Evolutionary conservation across 2,329 filamentous ascomycete genomes (phyloP).

Genomic region (Diaporthe sp.): DNA sequence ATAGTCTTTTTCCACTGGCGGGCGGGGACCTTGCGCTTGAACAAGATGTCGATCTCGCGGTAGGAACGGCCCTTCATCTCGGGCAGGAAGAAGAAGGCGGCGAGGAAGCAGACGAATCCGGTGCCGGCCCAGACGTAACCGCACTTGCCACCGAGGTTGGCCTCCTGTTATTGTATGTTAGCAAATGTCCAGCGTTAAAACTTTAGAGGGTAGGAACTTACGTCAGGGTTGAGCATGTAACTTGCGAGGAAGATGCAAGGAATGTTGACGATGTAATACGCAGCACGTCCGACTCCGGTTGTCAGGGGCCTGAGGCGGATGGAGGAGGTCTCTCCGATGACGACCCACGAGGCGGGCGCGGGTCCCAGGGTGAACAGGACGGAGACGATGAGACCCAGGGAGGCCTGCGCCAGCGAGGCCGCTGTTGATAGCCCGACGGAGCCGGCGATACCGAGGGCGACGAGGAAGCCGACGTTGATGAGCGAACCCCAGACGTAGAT

Average conservation of each 20-base stretch:
- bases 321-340: conserved; percentile 76
- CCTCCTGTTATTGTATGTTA: conserved; percentile 57
- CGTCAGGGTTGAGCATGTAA: conserved; percentile 71
- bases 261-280: conserved; percentile 75
- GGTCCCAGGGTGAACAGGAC: conserved; percentile 74
- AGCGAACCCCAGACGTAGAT: conserved; percentile 74
- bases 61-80: conserved; percentile 71
- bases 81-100: conserved; percentile 63
- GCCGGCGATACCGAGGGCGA: conserved; percentile 71
- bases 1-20: conserved; percentile 68
- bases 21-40: conserved; percentile 66
- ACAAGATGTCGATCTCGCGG: conserved; percentile 74
- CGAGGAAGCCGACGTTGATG: conserved; percentile 66
- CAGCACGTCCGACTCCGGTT: conserved; percentile 73
- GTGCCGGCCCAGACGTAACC: conserved; percentile 73
- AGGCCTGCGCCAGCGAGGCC: conserved; percentile 69
- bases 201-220: conserved; percentile 45
- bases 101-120: conserved; percentile 65
- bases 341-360: conserved; percentile 75
- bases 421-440: conserved; percentile 57
- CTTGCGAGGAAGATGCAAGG: conserved; percentile 74
- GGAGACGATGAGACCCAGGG: conserved; percentile 74
- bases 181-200: conserved; percentile 35
- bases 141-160: conserved; percentile 56
- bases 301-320: conserved; percentile 74